A percentile compares a stretch with the other conserved stretches of the same genome.
Evolutionary conservation across 1,284 basidiomycete species (phyloP).

Genomic region (Ceratobasidium sp.): DNA sequence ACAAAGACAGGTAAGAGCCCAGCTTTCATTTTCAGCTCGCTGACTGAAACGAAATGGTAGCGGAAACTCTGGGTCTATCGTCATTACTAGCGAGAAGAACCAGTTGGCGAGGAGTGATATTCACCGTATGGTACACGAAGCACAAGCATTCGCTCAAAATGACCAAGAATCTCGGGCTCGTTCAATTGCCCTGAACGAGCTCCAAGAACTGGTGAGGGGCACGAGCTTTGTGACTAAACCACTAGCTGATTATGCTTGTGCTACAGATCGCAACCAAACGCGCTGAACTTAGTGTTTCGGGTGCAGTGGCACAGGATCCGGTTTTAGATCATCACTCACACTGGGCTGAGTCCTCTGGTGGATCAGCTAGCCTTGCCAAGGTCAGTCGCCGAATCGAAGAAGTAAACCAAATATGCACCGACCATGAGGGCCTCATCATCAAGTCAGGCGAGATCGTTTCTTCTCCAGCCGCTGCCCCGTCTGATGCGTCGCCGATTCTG

Average conservation of each 20-base stretch:
- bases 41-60: no score
- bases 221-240: neutral
- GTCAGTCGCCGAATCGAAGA: conserved; percentile 89
- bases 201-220: conserved; percentile 73
- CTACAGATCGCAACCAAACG: neutral
- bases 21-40: no score
- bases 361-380: conserved; percentile 65
- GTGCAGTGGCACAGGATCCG: conserved; percentile 81
- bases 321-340: conserved; percentile 72
- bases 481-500: neutral
- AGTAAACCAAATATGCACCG: conserved; percentile 64
- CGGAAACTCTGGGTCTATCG: no score
- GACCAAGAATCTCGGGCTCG: conserved; percentile 90
- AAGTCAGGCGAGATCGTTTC: neutral
- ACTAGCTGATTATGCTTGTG: neutral
- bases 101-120: conserved; percentile 79
- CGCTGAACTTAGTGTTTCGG: neutral
- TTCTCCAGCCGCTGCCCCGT: neutral
- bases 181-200: conserved; percentile 86
- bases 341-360: neutral
- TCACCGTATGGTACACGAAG: conserved; percentile 91
- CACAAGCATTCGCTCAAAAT: conserved; percentile 87
- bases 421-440: neutral
- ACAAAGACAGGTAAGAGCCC: conserved; percentile 55
- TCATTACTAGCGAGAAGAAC: neutral